phyloP scores from a whole-genome alignment of 2,329 filamentous ascomycete genomes.

The Exophiala sp. region DNA sequence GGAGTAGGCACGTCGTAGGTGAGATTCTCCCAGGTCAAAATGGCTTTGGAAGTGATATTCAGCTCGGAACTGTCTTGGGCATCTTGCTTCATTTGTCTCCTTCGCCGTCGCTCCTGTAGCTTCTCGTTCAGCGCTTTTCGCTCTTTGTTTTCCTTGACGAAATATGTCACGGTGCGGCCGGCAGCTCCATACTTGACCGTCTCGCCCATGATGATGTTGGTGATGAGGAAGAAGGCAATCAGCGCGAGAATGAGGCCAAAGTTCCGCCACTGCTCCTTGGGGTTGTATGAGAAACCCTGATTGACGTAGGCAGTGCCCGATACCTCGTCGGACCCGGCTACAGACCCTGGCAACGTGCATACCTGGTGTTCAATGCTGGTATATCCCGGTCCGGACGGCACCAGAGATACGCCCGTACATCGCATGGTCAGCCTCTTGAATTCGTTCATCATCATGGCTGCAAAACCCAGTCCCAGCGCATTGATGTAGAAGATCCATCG shows the following conservation, averaged over 20 bases:
- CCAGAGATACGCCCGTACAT: constrained; percentile 61
- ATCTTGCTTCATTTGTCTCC: constrained; percentile 33
- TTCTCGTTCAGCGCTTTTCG: constrained; percentile 35
- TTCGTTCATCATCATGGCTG: constrained; percentile 79
- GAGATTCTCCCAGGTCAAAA: constrained; percentile 50
- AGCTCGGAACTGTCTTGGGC: constrained; percentile 42
- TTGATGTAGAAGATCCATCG: constrained; percentile 78
- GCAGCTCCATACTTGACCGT: constrained; percentile 37
- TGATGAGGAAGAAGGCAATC: constrained; percentile 34
- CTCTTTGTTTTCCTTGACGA: constrained; percentile 37
- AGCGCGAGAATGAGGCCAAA: constrained; percentile 38
- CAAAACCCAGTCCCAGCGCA: constrained; percentile 66
- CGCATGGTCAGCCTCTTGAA: constrained; percentile 64
- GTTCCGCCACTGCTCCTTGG: constrained; percentile 64
- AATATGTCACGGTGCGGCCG: constrained; percentile 40
- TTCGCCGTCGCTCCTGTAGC: constrained; percentile 38
- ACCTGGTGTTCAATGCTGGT: constrained; percentile 67
- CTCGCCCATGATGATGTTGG: constrained; percentile 39
- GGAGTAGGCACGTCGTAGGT: constrained; percentile 47
- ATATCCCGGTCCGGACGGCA: constrained; percentile 67
- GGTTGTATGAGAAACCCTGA: constrained; percentile 60
- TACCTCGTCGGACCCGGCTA: constrained; percentile 57
- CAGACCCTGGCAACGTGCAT: constrained; percentile 71
- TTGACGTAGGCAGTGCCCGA: constrained; percentile 64
- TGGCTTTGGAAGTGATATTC: constrained; percentile 49